A percentile compares a stretch with the other conserved stretches of the same genome.
Evolutionary conservation across 306 rosid genomes (phyloP).

Genomic region (barrel medic (Medicago truncatula)): MtrunA17r5.0-ANR NC_053049.1:49540001-49540500

Average conservation of each 20-base stretch:
- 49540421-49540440: conserved; percentile 35
- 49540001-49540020: conserved; percentile 53
- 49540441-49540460: background rate
- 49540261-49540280: conserved; percentile 43
- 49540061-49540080: background rate
- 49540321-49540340: conserved; percentile 45
- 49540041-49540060: background rate
- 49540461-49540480: conserved; percentile 49
- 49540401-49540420: conserved; percentile 43
- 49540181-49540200: background rate
- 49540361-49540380: conserved; percentile 15
- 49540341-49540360: conserved; percentile 49
- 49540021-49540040: conserved; percentile 24
- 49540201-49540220: conserved; percentile 17
- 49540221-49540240: conserved; percentile 27
- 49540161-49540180: no score
- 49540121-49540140: background rate
- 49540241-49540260: conserved; percentile 2
- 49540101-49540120: no score
- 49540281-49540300: conserved; percentile 36
- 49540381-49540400: conserved; percentile 33
- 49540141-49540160: no score
- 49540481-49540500: conserved; percentile 25
- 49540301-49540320: conserved; percentile 28
- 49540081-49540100: no score